phyloP scores from a whole-genome alignment of 192 early-diverging fungal genomes.

The Rhizophagus prolifer region DNA sequence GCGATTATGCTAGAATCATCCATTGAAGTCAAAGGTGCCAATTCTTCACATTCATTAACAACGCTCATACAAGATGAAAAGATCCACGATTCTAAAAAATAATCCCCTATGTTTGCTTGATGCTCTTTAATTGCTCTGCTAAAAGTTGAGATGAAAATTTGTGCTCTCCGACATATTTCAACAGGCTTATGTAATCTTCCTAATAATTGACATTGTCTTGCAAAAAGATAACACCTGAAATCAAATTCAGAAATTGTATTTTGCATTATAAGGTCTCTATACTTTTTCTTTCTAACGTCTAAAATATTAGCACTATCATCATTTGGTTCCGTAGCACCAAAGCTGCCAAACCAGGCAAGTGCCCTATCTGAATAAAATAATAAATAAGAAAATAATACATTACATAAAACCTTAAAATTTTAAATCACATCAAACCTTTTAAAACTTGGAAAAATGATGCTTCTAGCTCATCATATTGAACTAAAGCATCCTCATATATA shows the following conservation, averaged over 20 bases:
- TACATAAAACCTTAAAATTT: conserved; percentile 6
- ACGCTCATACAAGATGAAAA: conserved; percentile 77
- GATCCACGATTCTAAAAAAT: conserved; percentile 81
- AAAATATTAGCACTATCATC: conserved; percentile 89
- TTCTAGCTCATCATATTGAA: conserved; percentile 97
- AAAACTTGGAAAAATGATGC: conserved; percentile 92
- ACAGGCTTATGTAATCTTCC: conserved; percentile 63
- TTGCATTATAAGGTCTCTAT: conserved; percentile 84
- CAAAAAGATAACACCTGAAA: conserved; percentile 94
- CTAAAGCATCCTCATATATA: conserved; percentile 82
- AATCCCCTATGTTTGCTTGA: conserved; percentile 56
- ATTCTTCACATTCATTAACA: conserved; percentile 75
- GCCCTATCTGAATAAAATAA: conserved; percentile 58
- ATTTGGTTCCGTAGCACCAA: conserved; percentile 81
- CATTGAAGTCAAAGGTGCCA: conserved; percentile 49
- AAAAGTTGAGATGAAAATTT: conserved; percentile 74
- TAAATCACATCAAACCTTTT: conserved; percentile 47
- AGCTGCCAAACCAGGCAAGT: conserved; percentile 90
- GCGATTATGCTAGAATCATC: conserved; percentile 45
- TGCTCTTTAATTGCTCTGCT: conserved; percentile 71
- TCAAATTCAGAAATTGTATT: conserved; percentile 94
- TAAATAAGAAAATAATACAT: conserved; percentile 16
- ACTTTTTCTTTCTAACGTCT: conserved; percentile 74
- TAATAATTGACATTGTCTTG: conserved; percentile 82
- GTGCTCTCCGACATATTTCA: conserved; percentile 68